Base-by-base conservation (phyloP, 495 filamentous ascomycete species). In the Corynascus novoguineensis region DNA sequence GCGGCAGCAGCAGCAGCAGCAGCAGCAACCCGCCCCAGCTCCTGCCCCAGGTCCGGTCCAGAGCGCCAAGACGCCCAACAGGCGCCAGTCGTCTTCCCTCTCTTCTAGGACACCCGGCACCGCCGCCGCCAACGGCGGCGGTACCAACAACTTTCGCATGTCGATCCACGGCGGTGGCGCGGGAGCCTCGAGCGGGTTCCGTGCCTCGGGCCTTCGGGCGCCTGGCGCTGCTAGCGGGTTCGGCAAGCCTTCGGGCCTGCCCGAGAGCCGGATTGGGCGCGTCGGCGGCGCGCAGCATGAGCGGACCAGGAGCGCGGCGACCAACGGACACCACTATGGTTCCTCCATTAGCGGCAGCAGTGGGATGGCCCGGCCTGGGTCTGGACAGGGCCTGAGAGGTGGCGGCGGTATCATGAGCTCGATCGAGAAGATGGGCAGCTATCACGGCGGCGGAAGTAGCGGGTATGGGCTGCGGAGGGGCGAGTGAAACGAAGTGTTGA, bases 341-440 rank as follows among this genome's bases (percentile, higher is more conserved):
- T n/a, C n/a, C n/a, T n/a, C n/a, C n/a, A n/a, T n/a, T n/a, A n/a
- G n/a, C n/a, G n/a, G n/a, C n/a, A 38, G 70, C 12, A 71, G 71
- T 52, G 76, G 75, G 14, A 44, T 79, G 58, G 67, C 69, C 31
- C 61, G 76, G 57, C 74, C 74, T 17, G 69, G 71, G 48, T 73
- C 72, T 50, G 75, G 71, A 27, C 42, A 61, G 59, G 67, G 67
- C 27, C 48, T 79, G 76, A 50, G 53, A 51, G 78, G 53, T 7
- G 25, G 52, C 7, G 24, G 51, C 10, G 82, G 84, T 37, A 85
- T 87, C 57, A 86, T 88, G 85, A 81, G 79, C 44, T 85, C 82
- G 6, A 86, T 87, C 70, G 85, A 87, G 72, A 78, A 81, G 68
- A 87, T 86, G 84, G 37, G n/a, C 15, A 17, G 37, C n/a, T 75